Evolutionary conservation across 179 eudicot species (phyloP), one percentile per base, ranked within the genome.

Genomic region (Beta macrorhiza): DNA sequence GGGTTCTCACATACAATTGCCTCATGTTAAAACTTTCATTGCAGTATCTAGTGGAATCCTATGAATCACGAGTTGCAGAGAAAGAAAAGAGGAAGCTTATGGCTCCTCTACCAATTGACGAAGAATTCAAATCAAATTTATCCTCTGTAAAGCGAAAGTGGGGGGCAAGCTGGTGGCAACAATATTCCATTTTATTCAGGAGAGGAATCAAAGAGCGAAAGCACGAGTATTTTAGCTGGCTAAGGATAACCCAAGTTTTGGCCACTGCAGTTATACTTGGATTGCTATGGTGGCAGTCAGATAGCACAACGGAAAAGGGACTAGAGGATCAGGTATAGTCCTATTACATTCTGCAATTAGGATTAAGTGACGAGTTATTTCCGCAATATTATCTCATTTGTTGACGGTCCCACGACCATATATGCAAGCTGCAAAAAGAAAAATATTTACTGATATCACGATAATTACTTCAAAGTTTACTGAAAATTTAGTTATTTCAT

Each of bases 131-230:
- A 85, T 71, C 81, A 19, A 88, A 89, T 59, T 62, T 82, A 74
- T 79, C 85, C 51, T 81, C 87, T 4, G 78, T 81, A n/a, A 96
- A 91, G 82, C 85, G 96, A 78, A 92, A 92, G 87, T 94, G 99
- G 99, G 99, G 99, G 74, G 97, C 98, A 67, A 92, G 91, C 87
- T 95, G 99, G 99, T 90, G 91, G 79, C 86, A 93, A 71, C 99
- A 95, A 74, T 92, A 87, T 71, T 80, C 88, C 42, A 93, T 95
- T 44, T 76, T 95, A 81, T 89, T 91, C 79, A 57, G 81, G 65
- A 89, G 99, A 91, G 99, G 99, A 52, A 83, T 95, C 63, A 95
- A 92, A 90, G 99, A 95, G 87, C 78, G 99, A 79, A 85, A 89
- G 67, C 97, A 95, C 77, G 99, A 95, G 65, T 93, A 95, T 78